Conservation (phyloP, 2,329 filamentous ascomycete species). For the Claviceps sorghi region DNA sequence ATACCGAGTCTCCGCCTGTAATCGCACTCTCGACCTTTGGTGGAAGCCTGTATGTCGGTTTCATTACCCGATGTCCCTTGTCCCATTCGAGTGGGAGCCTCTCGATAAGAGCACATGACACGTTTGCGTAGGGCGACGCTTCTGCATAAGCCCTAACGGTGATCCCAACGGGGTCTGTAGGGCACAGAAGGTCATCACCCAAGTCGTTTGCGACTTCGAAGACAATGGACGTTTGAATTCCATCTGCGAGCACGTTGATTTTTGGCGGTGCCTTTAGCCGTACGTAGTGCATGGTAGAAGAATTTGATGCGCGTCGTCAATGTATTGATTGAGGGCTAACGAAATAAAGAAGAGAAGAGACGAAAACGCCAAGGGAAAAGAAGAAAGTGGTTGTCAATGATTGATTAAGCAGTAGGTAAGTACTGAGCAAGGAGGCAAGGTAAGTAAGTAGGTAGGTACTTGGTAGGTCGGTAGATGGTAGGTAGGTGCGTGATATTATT, state of each 20-base stretch:
- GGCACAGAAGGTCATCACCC: conserved; percentile 38
- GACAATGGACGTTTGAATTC: conserved; percentile 26
- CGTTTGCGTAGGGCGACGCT: conserved; percentile 8
- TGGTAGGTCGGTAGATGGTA: no score
- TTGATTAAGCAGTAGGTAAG: background rate
- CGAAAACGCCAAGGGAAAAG: background rate
- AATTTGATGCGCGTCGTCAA: background rate
- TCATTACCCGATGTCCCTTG: conserved; percentile 26
- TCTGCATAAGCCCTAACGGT: conserved; percentile 19
- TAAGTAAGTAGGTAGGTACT: no score
- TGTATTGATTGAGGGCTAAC: background rate
- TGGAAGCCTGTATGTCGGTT: conserved; percentile 18
- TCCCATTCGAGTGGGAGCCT: conserved; percentile 17
- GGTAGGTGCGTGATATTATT: background rate
- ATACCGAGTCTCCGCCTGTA: conserved; percentile 12
- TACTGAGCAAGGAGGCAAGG: no score
- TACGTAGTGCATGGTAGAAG: conserved; percentile 41
- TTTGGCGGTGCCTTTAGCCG: conserved; percentile 35
- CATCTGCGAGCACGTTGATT: conserved; percentile 15
- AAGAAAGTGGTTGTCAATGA: background rate
- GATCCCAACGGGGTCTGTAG: conserved; percentile 29
- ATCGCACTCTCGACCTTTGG: conserved; percentile 13
- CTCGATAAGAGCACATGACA: conserved; percentile 12
- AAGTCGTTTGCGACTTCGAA: conserved; percentile 44
- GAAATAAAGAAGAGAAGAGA: background rate